phyloP scores from a whole-genome alignment of 768 basidiomycete genomes.

The Guyanaporus albipodus region DNA sequence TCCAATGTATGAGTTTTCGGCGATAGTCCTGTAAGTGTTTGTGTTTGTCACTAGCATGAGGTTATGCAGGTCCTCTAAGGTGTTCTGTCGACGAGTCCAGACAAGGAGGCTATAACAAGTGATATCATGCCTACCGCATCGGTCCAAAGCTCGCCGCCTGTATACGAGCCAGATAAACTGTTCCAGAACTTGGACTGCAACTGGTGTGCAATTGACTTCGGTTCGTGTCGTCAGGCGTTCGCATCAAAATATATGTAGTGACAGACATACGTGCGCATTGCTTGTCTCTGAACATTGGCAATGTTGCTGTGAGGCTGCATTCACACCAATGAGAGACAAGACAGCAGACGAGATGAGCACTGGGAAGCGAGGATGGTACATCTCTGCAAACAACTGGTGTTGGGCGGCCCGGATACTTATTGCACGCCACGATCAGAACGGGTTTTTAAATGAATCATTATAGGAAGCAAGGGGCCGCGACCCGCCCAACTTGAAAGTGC shows the following conservation, averaged over 20 bases:
- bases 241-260: not conserved
- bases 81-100: constrained; percentile 38
- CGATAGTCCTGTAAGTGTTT: constrained; percentile 37
- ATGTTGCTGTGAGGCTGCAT: not conserved
- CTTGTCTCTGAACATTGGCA: constrained; percentile 6
- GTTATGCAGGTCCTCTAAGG: constrained; percentile 55
- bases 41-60: constrained; percentile 50
- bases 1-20: constrained; percentile 45
- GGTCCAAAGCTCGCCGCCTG: constrained; percentile 52
- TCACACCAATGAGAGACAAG: constrained; percentile 1
- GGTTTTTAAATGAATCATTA: no score
- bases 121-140: constrained; percentile 40
- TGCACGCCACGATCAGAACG: no score
- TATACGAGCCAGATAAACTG: constrained; percentile 38
- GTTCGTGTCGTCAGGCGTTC: not conserved
- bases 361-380: not conserved
- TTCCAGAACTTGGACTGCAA: constrained; percentile 40
- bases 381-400: no score
- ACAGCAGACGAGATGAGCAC: not conserved
- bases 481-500: no score
- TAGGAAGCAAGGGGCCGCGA: no score
- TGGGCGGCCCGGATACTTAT: no score
- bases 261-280: constrained; percentile 11
- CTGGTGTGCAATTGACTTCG: constrained; percentile 24
- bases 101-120: not conserved